Evolutionary conservation across 352 stramenopile species (phyloP), one percentile per base, ranked within the genome.

Genomic region (Phytophthora fragariaefolia): DNA sequence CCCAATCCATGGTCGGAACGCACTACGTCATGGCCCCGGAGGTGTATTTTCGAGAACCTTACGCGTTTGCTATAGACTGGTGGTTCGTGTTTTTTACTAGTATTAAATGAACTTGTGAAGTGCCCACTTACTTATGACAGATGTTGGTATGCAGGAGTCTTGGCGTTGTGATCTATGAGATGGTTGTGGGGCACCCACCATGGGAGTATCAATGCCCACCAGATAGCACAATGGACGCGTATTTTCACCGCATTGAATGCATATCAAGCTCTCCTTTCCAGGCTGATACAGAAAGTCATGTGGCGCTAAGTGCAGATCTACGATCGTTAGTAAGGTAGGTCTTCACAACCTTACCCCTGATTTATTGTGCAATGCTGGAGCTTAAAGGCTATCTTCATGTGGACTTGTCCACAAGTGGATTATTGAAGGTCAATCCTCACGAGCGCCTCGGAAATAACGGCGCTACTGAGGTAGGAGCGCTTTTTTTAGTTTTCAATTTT

Each of bases 1-100:
- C 80, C 17, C 63, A 69, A 12, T 90, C 86, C 4, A 60, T 88
- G 17, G 91, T 82, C 53, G 85, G 87, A 1, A 95, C 87, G 9
- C 82, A 89, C 30, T 95, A 93, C 51, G 63, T 90, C 47, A 91
- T 91, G 74, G 83, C 85, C 1, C 87, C 87, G 0, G 87, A 95
- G 30, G 56, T 95, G 20, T 88, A 83, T 46, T 63, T 57, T n/a
- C 63, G 55, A 5, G 26, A 77, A n/a, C 45, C 56, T 0, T 79
- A 87, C 52, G 74, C 70, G 6, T 51, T 62, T 58, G 56, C 53
- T 46, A 62, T 82, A 47, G 87, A 95, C 60, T 95, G 87, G 87
- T 95, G 86, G 86, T 92, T 65, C 5, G 74, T 70, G 13, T 4
- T 3, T 18, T 57, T 34, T 32, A 26, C 12, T 42, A 15, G 7